Conservation (phyloP, 331 rosid genomes). For the Spiraea crenata region DNA sequence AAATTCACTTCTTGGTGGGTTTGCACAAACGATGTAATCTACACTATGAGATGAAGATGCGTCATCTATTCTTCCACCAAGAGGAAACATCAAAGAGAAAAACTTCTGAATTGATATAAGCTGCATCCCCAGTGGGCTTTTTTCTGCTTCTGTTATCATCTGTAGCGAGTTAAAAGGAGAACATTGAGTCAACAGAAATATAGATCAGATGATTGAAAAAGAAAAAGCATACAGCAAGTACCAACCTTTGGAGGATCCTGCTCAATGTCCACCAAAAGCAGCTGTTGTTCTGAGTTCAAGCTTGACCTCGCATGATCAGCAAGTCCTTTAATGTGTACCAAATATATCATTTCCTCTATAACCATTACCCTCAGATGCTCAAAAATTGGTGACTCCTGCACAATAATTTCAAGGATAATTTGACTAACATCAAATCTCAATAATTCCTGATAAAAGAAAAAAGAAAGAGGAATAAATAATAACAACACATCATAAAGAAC, state of each 20-base stretch:
- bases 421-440: not conserved
- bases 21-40: conserved; percentile 20
- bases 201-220: not conserved
- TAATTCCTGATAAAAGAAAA: not conserved
- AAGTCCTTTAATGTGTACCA: conserved; percentile 52
- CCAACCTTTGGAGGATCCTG: conserved; percentile 71
- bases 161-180: conserved; percentile 26
- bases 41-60: conserved; percentile 19
- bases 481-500: not conserved
- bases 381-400: conserved; percentile 51
- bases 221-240: not conserved
- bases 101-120: conserved; percentile 62
- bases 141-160: conserved; percentile 56
- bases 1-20: conserved; percentile 16
- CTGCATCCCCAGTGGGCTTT: conserved; percentile 55
- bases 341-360: conserved; percentile 83
- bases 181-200: conserved; percentile 10
- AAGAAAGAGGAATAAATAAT: not conserved
- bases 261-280: conserved; percentile 73
- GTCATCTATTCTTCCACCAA: conserved; percentile 27
- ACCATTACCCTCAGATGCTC: conserved; percentile 62
- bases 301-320: conserved; percentile 43
- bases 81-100: conserved; percentile 49
- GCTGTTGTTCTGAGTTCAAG: conserved; percentile 42
- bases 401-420: not conserved